Evolutionary conservation across 495 filamentous ascomycete genomes (phyloP).

Genomic region (Xanthoparmelia taractica): DNA sequence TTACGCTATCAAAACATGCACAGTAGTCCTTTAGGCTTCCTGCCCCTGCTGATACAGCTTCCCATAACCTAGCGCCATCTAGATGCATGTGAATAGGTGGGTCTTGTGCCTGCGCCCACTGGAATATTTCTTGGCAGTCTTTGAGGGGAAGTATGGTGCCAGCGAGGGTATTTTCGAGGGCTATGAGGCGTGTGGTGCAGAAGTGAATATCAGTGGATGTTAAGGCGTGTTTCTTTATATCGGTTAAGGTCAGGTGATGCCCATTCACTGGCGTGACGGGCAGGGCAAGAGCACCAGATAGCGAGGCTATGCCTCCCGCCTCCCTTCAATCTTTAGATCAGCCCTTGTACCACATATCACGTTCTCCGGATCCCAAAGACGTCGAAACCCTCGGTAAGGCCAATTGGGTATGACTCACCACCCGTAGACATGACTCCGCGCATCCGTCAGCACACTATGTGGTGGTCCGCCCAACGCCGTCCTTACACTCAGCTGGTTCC

Average conservation of each 20-base stretch:
- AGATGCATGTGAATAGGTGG: constrained; percentile 60
- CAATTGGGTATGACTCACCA: constrained; percentile 17
- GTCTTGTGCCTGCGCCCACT: constrained; percentile 58
- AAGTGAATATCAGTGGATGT: constrained; percentile 38
- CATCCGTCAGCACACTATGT: constrained; percentile 42
- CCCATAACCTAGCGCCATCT: constrained; percentile 82
- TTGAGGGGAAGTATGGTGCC: constrained; percentile 69
- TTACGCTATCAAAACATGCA: constrained; percentile 68
- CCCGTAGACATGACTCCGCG: constrained; percentile 41
- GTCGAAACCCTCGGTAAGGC: neutral
- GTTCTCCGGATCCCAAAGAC: neutral
- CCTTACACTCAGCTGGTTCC: constrained; percentile 46
- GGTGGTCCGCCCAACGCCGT: constrained; percentile 44
- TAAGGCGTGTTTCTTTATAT: constrained; percentile 50
- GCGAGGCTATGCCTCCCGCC: constrained; percentile 43
- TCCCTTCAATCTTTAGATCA: constrained; percentile 29
- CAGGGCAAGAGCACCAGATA: constrained; percentile 40
- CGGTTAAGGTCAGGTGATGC: constrained; percentile 65
- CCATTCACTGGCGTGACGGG: constrained; percentile 50
- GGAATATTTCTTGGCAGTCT: constrained; percentile 58
- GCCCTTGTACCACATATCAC: neutral
- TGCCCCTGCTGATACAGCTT: constrained; percentile 55
- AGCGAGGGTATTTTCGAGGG: constrained; percentile 75
- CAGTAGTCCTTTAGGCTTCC: constrained; percentile 55
- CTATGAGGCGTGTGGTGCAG: constrained; percentile 70